Base-by-base conservation (phyloP, 1,284 basidiomycete genomes). In the Ustilago xerochloae region DNA sequence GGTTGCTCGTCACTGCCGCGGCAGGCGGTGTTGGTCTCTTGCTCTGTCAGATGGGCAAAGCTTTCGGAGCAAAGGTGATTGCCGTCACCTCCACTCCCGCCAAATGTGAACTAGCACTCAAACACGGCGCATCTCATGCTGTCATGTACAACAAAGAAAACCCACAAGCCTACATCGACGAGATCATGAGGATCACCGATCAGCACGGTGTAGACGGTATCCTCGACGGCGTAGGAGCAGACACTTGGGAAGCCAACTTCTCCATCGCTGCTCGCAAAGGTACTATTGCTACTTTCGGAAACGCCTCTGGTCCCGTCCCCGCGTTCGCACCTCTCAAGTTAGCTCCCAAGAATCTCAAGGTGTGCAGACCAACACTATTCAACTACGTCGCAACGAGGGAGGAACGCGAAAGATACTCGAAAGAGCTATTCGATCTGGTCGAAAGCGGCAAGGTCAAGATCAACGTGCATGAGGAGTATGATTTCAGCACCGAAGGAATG, bases 161-260 rank as follows among this genome's bases (percentile, higher is more conserved):
- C 35, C 57, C 76, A 9, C 53, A 53, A 2, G 63, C 49, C 10
- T 51, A 73, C 39, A 74, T 81, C 41, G 30, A 55, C n/a, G n/a
- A 86, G 87, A 90, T 69, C 56, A 45, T 36, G 15, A 9, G 5
- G n/a, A 86, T 96, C 57, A 95, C 94, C 0, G 89, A 89, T 53
- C 92, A 92, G 2, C 88, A 91, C 77, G 95, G 95, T 9, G 78
- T 80, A 22, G 92, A 94, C 77, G 94, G 89, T 10, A 88, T 95
- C 35, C 97, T 91, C 81, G 95, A 99, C 84, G 94, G 95, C 43
- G 93, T 99, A 24, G 96, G 96, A 9, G 94, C 72, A 60, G 70
- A 77, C 33, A 83, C 81, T 15, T 81, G 74, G 69, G 81, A 81
- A 33, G 88, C 88, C 74, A 89, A 95, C 86, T 93, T 96, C 85